A percentile compares a stretch with the other conserved stretches of the same genome.
Evolutionary conservation across 306 rosid species (phyloP).

Genomic region (Arachis stenosperma): DNA sequence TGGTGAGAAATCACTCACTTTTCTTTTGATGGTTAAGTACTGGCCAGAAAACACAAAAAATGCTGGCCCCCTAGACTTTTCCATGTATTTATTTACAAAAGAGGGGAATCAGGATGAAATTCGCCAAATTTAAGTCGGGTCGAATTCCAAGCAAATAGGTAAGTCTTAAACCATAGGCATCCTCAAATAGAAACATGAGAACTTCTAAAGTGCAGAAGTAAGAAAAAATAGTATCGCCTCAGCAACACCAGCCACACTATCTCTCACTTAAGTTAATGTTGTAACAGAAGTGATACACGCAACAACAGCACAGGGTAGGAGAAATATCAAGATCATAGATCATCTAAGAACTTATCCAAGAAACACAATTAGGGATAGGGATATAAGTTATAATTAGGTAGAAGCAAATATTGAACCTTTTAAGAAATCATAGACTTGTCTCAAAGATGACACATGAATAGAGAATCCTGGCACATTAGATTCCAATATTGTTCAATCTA

Average conservation of each 20-base stretch:
- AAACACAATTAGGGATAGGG: not conserved
- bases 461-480: not conserved
- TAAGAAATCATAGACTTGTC: not conserved
- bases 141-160: not conserved
- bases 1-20: no score
- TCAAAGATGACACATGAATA: conserved; percentile 8
- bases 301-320: not conserved
- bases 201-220: not conserved
- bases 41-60: no score
- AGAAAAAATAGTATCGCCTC: not conserved
- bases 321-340: not conserved
- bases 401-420: conserved; percentile 7
- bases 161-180: not conserved
- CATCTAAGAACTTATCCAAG: not conserved
- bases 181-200: not conserved
- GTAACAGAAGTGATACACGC: not conserved
- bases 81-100: no score
- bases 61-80: no score
- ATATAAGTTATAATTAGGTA: not conserved
- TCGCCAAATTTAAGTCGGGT: no score
- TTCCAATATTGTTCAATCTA: not conserved
- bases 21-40: no score
- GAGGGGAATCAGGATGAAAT: no score
- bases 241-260: no score
- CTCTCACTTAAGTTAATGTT: not conserved